phyloP scores from a whole-genome alignment of 768 basidiomycete species.

The Crepidotus variabilis region DNA sequence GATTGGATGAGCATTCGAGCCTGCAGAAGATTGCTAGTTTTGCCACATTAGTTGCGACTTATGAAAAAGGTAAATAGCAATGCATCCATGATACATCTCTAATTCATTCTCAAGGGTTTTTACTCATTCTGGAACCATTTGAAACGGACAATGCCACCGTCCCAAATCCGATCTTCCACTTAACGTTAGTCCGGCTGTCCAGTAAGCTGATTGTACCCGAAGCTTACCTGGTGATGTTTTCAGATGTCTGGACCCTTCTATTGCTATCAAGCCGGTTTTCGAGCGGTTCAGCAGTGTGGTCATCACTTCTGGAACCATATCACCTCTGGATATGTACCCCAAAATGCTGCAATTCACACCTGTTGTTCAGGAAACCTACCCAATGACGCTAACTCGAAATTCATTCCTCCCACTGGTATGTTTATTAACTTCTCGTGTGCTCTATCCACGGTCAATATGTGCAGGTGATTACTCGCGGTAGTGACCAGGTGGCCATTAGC shows the following conservation, averaged over 20 bases:
- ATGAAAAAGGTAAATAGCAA: slow-evolving; percentile 76
- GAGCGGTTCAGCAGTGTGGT: slow-evolving; percentile 98
- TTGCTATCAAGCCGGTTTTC: slow-evolving; percentile 97
- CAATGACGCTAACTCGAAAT: slow-evolving; percentile 96
- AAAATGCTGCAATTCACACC: slow-evolving; percentile 99
- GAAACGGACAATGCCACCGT: slow-evolving; percentile 99
- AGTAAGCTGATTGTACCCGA: not conserved
- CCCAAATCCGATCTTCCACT: slow-evolving; percentile 97
- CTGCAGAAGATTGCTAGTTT: slow-evolving; percentile 95
- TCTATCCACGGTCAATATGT: slow-evolving; percentile 3
- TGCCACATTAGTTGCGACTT: slow-evolving; percentile 95
- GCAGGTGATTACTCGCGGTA: slow-evolving; percentile 95
- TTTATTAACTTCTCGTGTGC: slow-evolving; percentile 7
- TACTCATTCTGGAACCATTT: slow-evolving; percentile 95
- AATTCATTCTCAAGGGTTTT: slow-evolving; percentile 54
- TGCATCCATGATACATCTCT: slow-evolving; percentile 4
- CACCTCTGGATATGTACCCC: slow-evolving; percentile 99
- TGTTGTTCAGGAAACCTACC: slow-evolving; percentile 93
- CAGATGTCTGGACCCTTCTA: slow-evolving; percentile 95
- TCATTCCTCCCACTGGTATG: slow-evolving; percentile 91
- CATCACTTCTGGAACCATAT: slow-evolving; percentile 98
- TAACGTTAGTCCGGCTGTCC: slow-evolving; percentile 53
- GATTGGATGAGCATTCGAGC: slow-evolving; percentile 87
- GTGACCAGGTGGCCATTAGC: slow-evolving; percentile 97
- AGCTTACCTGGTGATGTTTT: slow-evolving; percentile 10